Evolutionary conservation across 129 eudicot species (phyloP).

Genomic region (Artemisia annua): DNA sequence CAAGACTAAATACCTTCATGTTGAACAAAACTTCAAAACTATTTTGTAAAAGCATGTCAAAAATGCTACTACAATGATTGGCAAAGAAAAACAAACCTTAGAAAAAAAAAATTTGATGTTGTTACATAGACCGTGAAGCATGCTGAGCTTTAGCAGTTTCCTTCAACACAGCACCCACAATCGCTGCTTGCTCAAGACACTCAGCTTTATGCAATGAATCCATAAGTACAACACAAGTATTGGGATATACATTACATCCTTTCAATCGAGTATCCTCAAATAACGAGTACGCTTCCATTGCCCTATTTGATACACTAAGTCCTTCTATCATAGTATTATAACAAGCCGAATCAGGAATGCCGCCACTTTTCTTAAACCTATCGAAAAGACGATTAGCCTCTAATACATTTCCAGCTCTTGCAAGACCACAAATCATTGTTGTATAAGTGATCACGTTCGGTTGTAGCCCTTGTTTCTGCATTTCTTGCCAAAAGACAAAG

Average conservation of each 20-base stretch:
- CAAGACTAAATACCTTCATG: background rate
- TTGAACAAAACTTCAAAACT: background rate
- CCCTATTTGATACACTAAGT: constrained; percentile 69
- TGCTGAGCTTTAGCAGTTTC: constrained; percentile 90
- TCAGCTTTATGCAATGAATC: constrained; percentile 93
- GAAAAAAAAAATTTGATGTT: background rate
- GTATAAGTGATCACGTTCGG: constrained; percentile 84
- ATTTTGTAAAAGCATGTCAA: background rate
- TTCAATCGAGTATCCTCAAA: constrained; percentile 82
- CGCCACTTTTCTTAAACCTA: constrained; percentile 74
- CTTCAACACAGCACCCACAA: constrained; percentile 88
- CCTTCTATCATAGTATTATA: constrained; percentile 93
- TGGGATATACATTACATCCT: constrained; percentile 70
- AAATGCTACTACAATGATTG: background rate
- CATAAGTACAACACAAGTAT: constrained; percentile 85
- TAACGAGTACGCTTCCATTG: constrained; percentile 64
- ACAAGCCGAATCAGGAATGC: constrained; percentile 80
- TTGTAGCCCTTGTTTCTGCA: constrained; percentile 82
- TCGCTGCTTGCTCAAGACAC: constrained; percentile 90
- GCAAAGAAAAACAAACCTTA: background rate
- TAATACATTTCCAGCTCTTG: constrained; percentile 72
- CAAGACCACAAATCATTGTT: constrained; percentile 93
- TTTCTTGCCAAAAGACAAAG: constrained; percentile 91
- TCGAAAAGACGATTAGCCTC: constrained; percentile 76
- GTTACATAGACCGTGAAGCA: constrained; percentile 52